phyloP scores from a whole-genome alignment of 306 rosid genomes.

The Trifolium subterraneum region DNA sequence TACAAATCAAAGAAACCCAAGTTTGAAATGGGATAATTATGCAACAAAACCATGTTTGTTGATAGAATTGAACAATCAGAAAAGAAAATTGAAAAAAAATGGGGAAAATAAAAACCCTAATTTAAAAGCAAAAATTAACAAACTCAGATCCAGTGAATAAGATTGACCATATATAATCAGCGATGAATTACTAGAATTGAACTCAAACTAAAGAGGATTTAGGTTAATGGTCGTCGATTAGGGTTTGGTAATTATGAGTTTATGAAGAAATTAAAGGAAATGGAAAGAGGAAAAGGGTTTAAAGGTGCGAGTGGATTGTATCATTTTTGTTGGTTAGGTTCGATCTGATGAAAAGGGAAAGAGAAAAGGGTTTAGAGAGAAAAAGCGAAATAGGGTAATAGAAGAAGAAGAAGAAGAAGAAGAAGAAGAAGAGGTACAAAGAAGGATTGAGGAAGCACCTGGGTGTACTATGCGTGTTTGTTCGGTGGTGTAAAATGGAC shows the following conservation, averaged over 20 bases:
- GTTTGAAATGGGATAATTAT: not conserved
- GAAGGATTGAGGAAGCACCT: too few relatives aligned
- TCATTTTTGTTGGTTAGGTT: constrained; percentile 12
- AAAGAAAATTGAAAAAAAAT: constrained; percentile 26
- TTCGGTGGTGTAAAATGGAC: constrained; percentile 16
- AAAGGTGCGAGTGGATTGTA: constrained; percentile 20
- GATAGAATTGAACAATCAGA: constrained; percentile 47
- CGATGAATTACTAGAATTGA: constrained; percentile 36
- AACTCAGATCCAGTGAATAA: constrained; percentile 41
- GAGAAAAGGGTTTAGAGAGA: constrained; percentile 21
- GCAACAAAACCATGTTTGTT: constrained; percentile 23
- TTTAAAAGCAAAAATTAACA: constrained; percentile 42
- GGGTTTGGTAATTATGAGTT: constrained; percentile 34
- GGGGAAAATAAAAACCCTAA: constrained; percentile 45
- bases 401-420: not conserved
- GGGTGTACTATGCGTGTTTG: too few relatives aligned
- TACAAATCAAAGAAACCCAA: constrained; percentile 45
- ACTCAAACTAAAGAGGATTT: constrained; percentile 26
- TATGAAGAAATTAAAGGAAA: not conserved
- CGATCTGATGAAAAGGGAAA: constrained; percentile 26
- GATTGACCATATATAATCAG: constrained; percentile 37
- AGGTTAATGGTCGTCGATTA: not conserved
- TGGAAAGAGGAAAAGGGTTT: not conserved
- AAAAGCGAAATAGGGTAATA: not conserved
- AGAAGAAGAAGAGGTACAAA: not conserved